Conservation (phyloP, 331 rosid genomes). For the Quercus tomentella region DNA sequence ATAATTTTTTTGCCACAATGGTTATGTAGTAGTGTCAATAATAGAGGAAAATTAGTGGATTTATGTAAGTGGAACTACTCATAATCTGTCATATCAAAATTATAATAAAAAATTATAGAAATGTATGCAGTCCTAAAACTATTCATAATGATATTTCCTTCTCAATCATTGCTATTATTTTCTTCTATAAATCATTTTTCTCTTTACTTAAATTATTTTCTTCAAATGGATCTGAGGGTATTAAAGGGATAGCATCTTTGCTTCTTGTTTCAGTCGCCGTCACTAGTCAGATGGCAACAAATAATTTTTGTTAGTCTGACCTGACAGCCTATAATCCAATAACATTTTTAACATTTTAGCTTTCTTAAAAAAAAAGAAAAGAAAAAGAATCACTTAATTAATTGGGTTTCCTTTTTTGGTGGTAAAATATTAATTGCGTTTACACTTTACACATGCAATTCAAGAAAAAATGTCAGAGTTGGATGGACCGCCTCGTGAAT, state of each 20-base stretch:
- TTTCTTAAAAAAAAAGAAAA: background rate
- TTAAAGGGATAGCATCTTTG: slow-evolving; percentile 6
- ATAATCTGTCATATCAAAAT: fast-evolving
- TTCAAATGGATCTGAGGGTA: too few species aligned
- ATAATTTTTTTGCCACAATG: too few species aligned
- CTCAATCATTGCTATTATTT: too few species aligned
- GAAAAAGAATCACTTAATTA: background rate
- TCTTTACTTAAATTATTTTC: too few species aligned
- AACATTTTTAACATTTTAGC: background rate
- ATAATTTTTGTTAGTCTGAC: slow-evolving; percentile 12
- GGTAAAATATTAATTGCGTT: background rate
- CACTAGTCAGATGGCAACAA: slow-evolving; percentile 19
- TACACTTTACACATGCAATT: background rate
- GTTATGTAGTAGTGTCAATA: too few species aligned
- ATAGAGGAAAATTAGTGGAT: fast-evolving
- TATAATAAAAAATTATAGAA: too few species aligned
- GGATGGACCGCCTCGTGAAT: slow-evolving; percentile 45
- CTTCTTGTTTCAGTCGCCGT: slow-evolving; percentile 27
- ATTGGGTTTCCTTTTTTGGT: background rate
- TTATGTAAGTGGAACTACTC: fast-evolving
- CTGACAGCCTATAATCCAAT: slow-evolving; percentile 27
- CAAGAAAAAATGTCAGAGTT: slow-evolving; percentile 21
- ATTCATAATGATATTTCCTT: too few species aligned
- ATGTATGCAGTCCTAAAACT: too few species aligned
- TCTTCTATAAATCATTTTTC: too few species aligned